Conservation (phyloP, 306 rosid genomes). For the Carpinus fangiana region DNA sequence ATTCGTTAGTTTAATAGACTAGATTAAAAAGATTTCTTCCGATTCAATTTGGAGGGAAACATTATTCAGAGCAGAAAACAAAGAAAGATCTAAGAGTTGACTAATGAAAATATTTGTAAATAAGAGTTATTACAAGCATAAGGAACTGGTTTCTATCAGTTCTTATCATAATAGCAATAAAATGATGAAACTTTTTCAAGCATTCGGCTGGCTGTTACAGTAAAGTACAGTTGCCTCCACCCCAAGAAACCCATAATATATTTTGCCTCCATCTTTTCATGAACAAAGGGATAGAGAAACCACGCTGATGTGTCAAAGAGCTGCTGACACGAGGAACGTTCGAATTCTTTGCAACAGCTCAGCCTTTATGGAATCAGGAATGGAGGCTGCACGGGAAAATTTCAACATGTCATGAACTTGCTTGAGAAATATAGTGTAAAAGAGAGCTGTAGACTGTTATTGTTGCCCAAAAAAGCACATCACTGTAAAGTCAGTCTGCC, state of each 20-base stretch:
- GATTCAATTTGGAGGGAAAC: not conserved
- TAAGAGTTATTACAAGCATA: not conserved
- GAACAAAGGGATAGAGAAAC: not conserved
- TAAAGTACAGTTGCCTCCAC: not conserved
- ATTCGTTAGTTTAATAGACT: no score
- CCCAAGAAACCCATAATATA: not conserved
- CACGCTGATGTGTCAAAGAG: conserved; percentile 38
- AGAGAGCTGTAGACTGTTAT: not conserved
- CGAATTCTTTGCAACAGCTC: conserved; percentile 84
- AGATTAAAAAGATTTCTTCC: no score
- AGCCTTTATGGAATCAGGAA: conserved; percentile 84
- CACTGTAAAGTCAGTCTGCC: not conserved
- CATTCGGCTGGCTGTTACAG: not conserved
- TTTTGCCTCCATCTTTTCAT: not conserved
- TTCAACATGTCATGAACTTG: conserved; percentile 4
- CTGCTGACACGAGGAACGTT: conserved; percentile 62
- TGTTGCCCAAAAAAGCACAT: not conserved
- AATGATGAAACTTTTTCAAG: not conserved
- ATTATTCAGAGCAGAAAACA: not conserved
- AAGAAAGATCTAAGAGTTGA: not conserved
- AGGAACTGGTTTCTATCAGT: not conserved
- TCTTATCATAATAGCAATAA: not conserved
- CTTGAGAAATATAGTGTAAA: not conserved
- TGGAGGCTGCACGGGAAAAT: conserved; percentile 55
- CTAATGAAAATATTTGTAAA: not conserved